Conservation (phyloP, 441 rosid species). For the Dalechampia spathulata region DNA sequence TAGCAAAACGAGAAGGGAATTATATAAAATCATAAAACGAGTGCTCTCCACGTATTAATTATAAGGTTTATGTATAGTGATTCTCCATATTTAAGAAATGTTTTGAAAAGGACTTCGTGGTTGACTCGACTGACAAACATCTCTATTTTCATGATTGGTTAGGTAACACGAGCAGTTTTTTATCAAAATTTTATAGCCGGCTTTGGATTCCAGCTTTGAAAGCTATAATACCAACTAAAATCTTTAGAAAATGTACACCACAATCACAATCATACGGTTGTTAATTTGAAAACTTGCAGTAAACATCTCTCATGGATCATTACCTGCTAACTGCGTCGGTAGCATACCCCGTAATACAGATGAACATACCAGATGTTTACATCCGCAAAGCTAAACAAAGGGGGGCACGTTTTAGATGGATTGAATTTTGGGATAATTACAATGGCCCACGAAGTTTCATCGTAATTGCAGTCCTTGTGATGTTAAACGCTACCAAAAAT, state of each 20-base stretch:
- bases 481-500: no score
- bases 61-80: not conserved
- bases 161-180: not conserved
- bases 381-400: no score
- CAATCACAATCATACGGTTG: no score
- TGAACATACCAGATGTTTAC: no score
- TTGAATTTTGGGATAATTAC: no score
- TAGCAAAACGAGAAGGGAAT: not conserved
- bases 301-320: no score
- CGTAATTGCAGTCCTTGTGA: no score
- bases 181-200: not conserved
- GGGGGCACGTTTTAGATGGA: no score
- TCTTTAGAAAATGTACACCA: not conserved
- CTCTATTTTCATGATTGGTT: constrained; percentile 2
- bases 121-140: not conserved
- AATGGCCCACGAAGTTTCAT: no score
- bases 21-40: not conserved
- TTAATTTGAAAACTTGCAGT: no score
- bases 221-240: constrained; percentile 4
- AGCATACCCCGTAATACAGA: no score
- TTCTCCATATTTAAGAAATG: not conserved
- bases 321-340: no score
- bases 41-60: constrained; percentile 2
- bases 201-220: constrained; percentile 15
- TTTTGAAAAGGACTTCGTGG: constrained; percentile 1